Evolutionary conservation across 345 rosid species (phyloP), one percentile per base, ranked within the genome.

Genomic region (Capsella bursapastoris): DNA sequence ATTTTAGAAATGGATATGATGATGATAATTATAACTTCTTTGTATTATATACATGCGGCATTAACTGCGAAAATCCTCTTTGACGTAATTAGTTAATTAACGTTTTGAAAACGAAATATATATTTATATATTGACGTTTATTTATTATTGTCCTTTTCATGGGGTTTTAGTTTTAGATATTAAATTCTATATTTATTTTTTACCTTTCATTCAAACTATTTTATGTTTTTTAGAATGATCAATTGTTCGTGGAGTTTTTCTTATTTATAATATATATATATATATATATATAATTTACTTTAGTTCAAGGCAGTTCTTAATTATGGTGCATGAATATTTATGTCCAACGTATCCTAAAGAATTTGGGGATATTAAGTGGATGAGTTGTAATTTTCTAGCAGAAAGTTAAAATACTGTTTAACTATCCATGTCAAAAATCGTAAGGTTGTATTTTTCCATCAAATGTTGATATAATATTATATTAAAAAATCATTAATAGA

Each of bases 51-150:
- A 15, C 62, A 56, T 43, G 12, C 18, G 3, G 14, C 18, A 34
- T 34, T 69, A 55, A 66, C 22, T 38, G 4, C 38, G 32, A 29
- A 64, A 49, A 6, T 22, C 41, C 40, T 31, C n/a, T 52, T 66
- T 52, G 60, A n/a, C 18, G 32, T 66, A 12, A 50, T 37, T 40
- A 14, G 37, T 11, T 22, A 31, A 11, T 47, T 29, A 64, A 29
- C 29, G 31, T 16, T 18, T 18, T 18, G 10, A 15, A 64, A 49
- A 49, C 15, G 34, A 62, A 41, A 64, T 41, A 62, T 14, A 4
- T 8, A 9, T 40, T 2, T 9, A 34, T 34, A 34, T 41, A 35
- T 50, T 50, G 58, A 18, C 25, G 14, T 66, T 66, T 37, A 11
- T 49, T 65, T 6, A 18, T 3, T 47, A 65, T 32, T 60, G 18